Conservation (phyloP, 352 stramenopile species). For the Phytophthora citricola region DNA sequence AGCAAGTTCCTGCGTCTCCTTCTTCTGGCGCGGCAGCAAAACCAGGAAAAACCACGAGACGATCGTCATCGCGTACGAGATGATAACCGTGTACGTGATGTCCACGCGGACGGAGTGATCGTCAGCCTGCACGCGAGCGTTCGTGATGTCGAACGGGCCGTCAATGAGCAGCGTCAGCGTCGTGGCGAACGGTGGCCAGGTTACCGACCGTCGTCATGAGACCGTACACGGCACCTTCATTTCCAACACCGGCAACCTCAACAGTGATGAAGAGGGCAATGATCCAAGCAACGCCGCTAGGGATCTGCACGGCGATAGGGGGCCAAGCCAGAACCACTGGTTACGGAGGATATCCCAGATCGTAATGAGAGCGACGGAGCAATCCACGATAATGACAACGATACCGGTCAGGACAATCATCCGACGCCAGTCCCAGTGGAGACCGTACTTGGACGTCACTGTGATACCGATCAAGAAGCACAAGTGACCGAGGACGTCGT, state of each 20-base stretch:
- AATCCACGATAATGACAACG: slow-evolving; percentile 43
- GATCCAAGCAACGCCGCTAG: slow-evolving; percentile 46
- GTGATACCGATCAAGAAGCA: slow-evolving; percentile 46
- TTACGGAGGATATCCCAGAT: slow-evolving; percentile 55
- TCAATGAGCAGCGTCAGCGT: slow-evolving; percentile 50
- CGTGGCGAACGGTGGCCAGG: slow-evolving; percentile 45
- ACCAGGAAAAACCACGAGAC: slow-evolving; percentile 44
- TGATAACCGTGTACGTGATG: slow-evolving; percentile 49
- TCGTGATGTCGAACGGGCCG: slow-evolving; percentile 46
- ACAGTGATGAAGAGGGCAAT: slow-evolving; percentile 48
- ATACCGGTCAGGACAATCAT: slow-evolving; percentile 43
- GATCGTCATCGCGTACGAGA: slow-evolving; percentile 49
- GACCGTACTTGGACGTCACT: slow-evolving; percentile 47
- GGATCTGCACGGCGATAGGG: slow-evolving; percentile 46
- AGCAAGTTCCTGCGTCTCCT: slow-evolving; percentile 44
- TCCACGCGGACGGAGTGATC: slow-evolving; percentile 39
- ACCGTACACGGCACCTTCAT: slow-evolving; percentile 57
- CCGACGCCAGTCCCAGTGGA: slow-evolving; percentile 55
- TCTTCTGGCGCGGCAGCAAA: slow-evolving; percentile 50
- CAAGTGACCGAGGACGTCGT: slow-evolving; percentile 39
- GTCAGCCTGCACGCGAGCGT: slow-evolving; percentile 49
- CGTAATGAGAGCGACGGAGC: slow-evolving; percentile 42
- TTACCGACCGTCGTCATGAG: slow-evolving; percentile 56
- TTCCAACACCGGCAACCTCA: slow-evolving; percentile 53
- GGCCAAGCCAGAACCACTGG: slow-evolving; percentile 53